Conservation (phyloP, 73 alveolate species). For the Paramecium sonneborni region DNA sequence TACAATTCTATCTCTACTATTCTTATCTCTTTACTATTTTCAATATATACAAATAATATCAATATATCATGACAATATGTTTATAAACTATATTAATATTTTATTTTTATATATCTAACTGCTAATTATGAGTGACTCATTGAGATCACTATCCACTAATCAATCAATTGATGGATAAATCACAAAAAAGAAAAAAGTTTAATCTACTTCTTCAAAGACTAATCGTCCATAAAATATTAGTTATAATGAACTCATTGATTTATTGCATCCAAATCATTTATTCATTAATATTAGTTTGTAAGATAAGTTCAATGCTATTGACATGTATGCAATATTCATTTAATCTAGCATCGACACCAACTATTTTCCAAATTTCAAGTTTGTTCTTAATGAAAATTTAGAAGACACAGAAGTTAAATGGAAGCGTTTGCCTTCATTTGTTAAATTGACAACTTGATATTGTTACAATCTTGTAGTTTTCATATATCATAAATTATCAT, state of each 20-base stretch:
- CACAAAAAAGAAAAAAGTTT: not conserved
- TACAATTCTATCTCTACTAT: not conserved
- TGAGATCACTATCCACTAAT: constrained; percentile 51
- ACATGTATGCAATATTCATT: not conserved
- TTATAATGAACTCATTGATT: constrained; percentile 31
- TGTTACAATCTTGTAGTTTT: not conserved
- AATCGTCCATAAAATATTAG: constrained; percentile 40
- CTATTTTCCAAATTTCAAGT: constrained; percentile 17
- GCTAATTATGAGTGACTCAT: constrained; percentile 61
- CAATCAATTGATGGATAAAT: constrained; percentile 5
- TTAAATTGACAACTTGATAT: constrained; percentile 22
- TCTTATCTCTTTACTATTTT: not conserved
- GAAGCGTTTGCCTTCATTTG: constrained; percentile 8
- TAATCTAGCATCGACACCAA: not conserved
- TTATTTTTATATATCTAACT: constrained; percentile 48
- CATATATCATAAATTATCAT: not conserved
- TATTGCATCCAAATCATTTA: constrained; percentile 32
- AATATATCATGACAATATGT: not conserved
- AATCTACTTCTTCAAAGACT: constrained; percentile 21
- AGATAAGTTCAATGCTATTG: constrained; percentile 31
- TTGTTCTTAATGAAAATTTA: constrained; percentile 6
- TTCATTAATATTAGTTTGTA: constrained; percentile 27
- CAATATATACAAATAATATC: not conserved
- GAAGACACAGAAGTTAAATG: not conserved
- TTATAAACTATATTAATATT: not conserved